Evolutionary conservation across 768 basidiomycete genomes (phyloP).

Genomic region (Arthromyces matolae): DNA sequence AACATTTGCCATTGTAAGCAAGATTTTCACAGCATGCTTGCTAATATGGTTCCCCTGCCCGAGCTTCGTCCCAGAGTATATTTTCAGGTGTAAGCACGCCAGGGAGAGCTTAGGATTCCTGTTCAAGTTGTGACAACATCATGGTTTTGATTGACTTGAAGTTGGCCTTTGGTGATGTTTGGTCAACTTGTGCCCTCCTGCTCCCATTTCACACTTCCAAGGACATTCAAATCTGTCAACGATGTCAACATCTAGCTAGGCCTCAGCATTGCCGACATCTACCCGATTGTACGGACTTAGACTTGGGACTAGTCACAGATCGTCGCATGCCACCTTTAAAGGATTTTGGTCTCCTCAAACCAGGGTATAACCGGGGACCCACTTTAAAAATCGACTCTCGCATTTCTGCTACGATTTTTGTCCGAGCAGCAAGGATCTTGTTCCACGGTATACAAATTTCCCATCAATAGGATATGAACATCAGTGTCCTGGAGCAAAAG

Average conservation of each 20-base stretch:
- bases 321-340: too few relatives aligned
- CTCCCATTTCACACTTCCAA: background rate
- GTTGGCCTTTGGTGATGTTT: background rate
- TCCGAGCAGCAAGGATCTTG: constrained; percentile 22
- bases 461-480: constrained; percentile 13
- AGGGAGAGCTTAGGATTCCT: constrained; percentile 7
- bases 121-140: background rate
- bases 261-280: background rate
- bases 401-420: background rate
- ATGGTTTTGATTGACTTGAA: background rate
- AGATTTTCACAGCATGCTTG: background rate
- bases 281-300: too few relatives aligned
- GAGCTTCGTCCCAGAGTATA: background rate
- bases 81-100: background rate
- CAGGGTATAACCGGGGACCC: constrained; percentile 5
- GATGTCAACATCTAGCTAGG: constrained; percentile 1
- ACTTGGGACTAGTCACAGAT: too few relatives aligned
- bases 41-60: constrained; percentile 5
- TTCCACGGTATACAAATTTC: constrained; percentile 7
- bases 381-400: constrained; percentile 1
- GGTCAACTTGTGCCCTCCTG: background rate
- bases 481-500: constrained; percentile 12
- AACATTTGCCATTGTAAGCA: background rate
- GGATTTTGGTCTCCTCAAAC: background rate
- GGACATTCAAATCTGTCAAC: background rate